phyloP scores from a whole-genome alignment of 495 filamentous ascomycete species.

The Aspergillus olivimuriae region DNA sequence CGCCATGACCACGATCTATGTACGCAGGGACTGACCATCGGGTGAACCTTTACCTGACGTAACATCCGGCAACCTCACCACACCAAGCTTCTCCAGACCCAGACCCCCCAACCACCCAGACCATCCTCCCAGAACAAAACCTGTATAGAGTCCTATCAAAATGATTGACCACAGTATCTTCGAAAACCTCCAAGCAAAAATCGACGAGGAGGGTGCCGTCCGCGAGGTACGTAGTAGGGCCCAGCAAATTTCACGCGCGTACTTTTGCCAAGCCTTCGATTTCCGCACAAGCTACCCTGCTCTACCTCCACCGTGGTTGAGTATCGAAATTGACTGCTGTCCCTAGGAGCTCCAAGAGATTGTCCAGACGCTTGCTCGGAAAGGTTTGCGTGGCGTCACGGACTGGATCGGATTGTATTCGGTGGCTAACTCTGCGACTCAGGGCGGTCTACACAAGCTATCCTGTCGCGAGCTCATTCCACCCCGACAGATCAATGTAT shows the following conservation, averaged over 20 bases:
- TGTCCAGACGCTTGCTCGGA: conserved; percentile 68
- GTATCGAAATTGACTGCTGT: conserved; percentile 9
- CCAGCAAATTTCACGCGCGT: too few species aligned
- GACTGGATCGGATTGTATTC: too few species aligned
- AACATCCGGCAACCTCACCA: conserved; percentile 2
- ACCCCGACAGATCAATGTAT: conserved; percentile 71
- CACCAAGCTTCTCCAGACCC: conserved; percentile 3
- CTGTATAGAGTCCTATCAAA: conserved; percentile 12
- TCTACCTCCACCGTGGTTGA: too few species aligned
- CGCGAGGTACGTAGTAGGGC: conserved; percentile 67
- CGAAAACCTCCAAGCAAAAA: conserved; percentile 76
- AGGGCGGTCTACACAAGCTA: conserved; percentile 65
- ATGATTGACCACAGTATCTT: conserved; percentile 80
- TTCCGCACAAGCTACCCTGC: too few species aligned
- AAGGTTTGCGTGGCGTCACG: conserved; percentile 53
- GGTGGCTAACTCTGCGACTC: neutral
- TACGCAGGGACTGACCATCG: too few species aligned
- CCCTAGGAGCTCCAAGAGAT: conserved; percentile 70
- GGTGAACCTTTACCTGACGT: too few species aligned
- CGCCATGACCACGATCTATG: too few species aligned
- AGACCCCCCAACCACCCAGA: conserved; percentile 9
- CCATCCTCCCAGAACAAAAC: conserved; percentile 5
- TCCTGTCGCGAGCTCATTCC: conserved; percentile 83
- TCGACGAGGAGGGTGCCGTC: conserved; percentile 77
- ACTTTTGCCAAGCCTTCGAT: too few species aligned